Conservation (phyloP, 2,329 filamentous ascomycete species). For the Aciculosporium take region DNA sequence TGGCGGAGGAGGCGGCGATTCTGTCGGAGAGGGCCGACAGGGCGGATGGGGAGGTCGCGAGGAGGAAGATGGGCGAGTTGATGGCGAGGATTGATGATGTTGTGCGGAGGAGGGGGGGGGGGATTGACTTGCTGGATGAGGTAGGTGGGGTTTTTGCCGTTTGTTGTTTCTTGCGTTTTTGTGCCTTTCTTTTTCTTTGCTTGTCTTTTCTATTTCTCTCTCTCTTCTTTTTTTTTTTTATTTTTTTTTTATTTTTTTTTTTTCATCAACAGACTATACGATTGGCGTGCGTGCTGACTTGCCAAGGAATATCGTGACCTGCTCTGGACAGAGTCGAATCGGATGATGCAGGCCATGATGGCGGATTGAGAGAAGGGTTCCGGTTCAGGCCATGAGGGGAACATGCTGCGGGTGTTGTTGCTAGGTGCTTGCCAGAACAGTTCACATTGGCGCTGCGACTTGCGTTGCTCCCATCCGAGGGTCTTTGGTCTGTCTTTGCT, state of each 20-base stretch:
- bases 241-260: too few relatives aligned
- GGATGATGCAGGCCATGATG: constrained; percentile 15
- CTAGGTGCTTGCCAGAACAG: too few relatives aligned
- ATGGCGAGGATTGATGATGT: constrained; percentile 13
- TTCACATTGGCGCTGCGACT: too few relatives aligned
- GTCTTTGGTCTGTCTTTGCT: too few relatives aligned
- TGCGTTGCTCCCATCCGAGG: too few relatives aligned
- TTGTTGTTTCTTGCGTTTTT: too few relatives aligned
- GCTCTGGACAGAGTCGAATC: constrained; percentile 5
- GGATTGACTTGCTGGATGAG: constrained; percentile 16
- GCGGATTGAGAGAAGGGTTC: constrained; percentile 5
- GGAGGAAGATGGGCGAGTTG: constrained; percentile 2
- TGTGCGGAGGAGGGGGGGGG: constrained; percentile 8
- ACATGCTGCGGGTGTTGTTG: background rate
- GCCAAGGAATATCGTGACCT: constrained; percentile 5
- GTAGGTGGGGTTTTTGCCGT: constrained; percentile 8
- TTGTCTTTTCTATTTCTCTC: background rate
- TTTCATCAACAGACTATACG: too few relatives aligned
- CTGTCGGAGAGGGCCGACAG: constrained; percentile 9
- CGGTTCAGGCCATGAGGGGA: background rate
- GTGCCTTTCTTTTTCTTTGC: too few relatives aligned
- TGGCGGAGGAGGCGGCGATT: constrained; percentile 9
- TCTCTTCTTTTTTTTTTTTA: background rate
- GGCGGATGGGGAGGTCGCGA: background rate
- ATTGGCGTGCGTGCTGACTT: background rate